Evolutionary conservation across 2,329 filamentous ascomycete species (phyloP), one percentile per base, ranked within the genome.

Genomic region (Aureobasidium subglaciale): DNA sequence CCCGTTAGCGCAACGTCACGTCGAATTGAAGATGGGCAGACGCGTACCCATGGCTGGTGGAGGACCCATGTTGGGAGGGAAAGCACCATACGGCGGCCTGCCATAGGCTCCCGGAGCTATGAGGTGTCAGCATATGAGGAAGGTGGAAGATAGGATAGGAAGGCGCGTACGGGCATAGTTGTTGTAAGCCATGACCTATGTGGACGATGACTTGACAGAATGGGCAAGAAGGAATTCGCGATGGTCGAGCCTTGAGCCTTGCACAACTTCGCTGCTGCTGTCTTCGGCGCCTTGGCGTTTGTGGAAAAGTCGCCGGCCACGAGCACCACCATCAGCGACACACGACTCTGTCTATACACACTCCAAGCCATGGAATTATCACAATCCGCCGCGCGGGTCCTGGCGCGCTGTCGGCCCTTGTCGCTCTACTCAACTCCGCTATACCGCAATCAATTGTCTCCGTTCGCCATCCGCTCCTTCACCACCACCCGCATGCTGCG

Each of bases 11-110:
- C 5, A 29, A 9, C 20, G 30, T 25, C n/a, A 41, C 38, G 40
- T 41, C 9, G 9, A 18, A 24, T 16, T 30, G 29, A 16, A 25
- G 35, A 27, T 29, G 8, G 5, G 6, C 10, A 7, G 20, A 34
- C 34, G 69, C 81, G 71, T 79, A 92, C 90, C 88, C 81, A 90
- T 83, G 73, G 88, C 89, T 64, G 90, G 88, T 65, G 88, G 87
- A 64, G 86, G 83, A 62, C 82, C 85, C 82, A 90, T 86, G 58
- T 84, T 85, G 56, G 85, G 85, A 15, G 50, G 50, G 10, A 35
- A 27, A 10, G 58, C 54, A 62, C 82, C 82, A 74, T 86, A 95
- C 38, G 63, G 83, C 86, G 57, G 82, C 61, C 30, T 57, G 65
- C 86, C 87, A 76, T 90, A 95, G 46, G 82, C 81, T 60, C 79